Base-by-base conservation (phyloP, 2,329 filamentous ascomycete species). In the Aspergillus sp. region DNA sequence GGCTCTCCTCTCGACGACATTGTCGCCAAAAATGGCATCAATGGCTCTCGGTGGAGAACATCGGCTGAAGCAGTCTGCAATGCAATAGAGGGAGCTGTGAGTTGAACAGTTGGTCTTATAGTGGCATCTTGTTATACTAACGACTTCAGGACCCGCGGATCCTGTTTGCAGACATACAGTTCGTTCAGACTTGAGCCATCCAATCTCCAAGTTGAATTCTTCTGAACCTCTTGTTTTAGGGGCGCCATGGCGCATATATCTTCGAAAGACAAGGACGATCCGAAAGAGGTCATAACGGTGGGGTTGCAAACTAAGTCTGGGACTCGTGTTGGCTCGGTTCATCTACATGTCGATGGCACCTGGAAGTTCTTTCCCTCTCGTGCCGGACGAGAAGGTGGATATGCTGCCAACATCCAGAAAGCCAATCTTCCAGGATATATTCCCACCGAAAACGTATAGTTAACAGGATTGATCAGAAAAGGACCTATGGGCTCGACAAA, bases 291-390 rank as follows among this genome's bases (percentile, higher is more conserved):
- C 32, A 47, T 54, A 13, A 54, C 47, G 23, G 52, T 54, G 13
- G 47, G 38, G 20, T 21, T 54, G 11, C 13, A 23, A 20, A 54
- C 52, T 6, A 1, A 16, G 10, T 20, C 20, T 19, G 52, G 47
- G 4, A 47, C 47, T 14, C 41, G 45, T 11, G 31, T 54, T 17
- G 52, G 52, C 10, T 38, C 46, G 14, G 16, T 45, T n/a, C 52
- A 54, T 50, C 11, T 54, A 2, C 52, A 54, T 25, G 13, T 54
- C 23, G 47, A 50, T 45, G 52, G 52, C 16, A 29, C 47, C 21
- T 54, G 34, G 17, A 54, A 54, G 32, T 54, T 50, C 41, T 54
- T 54, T 20, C 41, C 52, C 20, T 48, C 44, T 45, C 52, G 47
- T 43, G 52, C 52, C 21, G 52, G 52, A 19, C 44, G 44, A 20